Evolutionary conservation across 176 grass and related monocot species (phyloP).

Genomic region (Aegilops longissima): DNA sequence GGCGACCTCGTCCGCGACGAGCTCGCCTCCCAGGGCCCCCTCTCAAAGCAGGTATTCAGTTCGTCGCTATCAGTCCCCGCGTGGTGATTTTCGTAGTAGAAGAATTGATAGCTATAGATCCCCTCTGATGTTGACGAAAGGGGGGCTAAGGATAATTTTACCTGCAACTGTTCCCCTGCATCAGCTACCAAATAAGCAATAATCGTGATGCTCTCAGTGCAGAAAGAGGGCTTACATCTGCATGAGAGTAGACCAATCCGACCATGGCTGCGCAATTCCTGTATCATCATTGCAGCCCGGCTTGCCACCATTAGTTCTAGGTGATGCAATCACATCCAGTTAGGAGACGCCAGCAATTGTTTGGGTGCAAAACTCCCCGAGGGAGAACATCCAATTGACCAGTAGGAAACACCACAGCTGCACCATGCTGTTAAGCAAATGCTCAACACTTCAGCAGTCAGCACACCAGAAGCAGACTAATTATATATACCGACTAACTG

Average conservation of each 20-base stretch:
- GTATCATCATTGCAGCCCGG: background rate
- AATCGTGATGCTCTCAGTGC: background rate
- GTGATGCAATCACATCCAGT: background rate
- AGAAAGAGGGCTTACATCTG: background rate
- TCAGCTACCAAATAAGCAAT: background rate
- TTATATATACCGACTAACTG: background rate
- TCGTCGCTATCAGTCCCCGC: background rate
- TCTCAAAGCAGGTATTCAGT: constrained; percentile 45
- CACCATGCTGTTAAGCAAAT: background rate
- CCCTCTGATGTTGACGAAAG: no score
- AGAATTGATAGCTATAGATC: no score
- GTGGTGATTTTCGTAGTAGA: no score
- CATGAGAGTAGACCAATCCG: background rate
- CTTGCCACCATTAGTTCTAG: background rate
- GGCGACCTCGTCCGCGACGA: constrained; percentile 94
- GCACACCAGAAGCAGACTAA: background rate
- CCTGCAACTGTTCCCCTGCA: background rate
- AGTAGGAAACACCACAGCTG: background rate
- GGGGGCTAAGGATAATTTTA: no score
- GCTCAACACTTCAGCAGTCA: background rate
- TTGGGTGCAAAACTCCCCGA: background rate
- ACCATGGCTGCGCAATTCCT: background rate
- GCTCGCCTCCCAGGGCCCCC: constrained; percentile 48
- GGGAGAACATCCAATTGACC: background rate
- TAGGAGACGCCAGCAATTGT: background rate